Percentiles rank a stretch among this genome's conserved stretches.
Conservation (phyloP, 2,329 filamentous ascomycete species). For the Sphaceloma murrayae region DNA sequence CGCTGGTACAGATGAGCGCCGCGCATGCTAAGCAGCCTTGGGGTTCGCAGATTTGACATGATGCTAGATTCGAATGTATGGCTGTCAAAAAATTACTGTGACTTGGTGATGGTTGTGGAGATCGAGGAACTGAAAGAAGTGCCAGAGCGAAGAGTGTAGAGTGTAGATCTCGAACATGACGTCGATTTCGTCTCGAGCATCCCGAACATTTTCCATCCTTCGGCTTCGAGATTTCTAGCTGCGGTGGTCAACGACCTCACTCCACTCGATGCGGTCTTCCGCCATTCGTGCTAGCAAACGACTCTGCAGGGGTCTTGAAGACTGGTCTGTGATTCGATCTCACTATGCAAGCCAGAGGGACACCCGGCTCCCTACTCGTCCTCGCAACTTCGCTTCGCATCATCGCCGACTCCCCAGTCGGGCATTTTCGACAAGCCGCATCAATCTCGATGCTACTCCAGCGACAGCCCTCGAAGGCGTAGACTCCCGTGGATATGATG, state of each 20-base stretch:
- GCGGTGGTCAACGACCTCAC: neutral
- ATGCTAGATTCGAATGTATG: neutral
- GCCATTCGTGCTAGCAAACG: slow-evolving; percentile 4
- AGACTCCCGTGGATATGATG: too few relatives aligned
- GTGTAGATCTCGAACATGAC: slow-evolving; percentile 4
- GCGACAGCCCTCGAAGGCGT: too few relatives aligned
- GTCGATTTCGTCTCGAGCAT: slow-evolving; percentile 8
- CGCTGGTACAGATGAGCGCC: slow-evolving; percentile 17
- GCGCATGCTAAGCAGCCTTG: slow-evolving; percentile 15
- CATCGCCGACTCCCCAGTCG: too few relatives aligned
- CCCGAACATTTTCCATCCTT: slow-evolving; percentile 11
- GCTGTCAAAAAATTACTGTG: neutral
- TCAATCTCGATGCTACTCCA: neutral
- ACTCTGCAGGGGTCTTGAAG: neutral
- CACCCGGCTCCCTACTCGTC: too few relatives aligned
- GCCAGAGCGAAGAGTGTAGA: too few relatives aligned
- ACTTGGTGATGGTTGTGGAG: neutral
- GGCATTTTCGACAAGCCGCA: too few relatives aligned
- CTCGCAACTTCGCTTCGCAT: too few relatives aligned
- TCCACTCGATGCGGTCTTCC: slow-evolving; percentile 1
- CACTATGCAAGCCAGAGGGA: too few relatives aligned
- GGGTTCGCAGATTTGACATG: slow-evolving; percentile 17
- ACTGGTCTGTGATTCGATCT: too few relatives aligned
- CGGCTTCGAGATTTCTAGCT: slow-evolving; percentile 3
- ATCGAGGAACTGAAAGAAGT: too few relatives aligned